phyloP scores from a whole-genome alignment of 306 rosid genomes.

The Astragalus glycyphyllos region DNA sequence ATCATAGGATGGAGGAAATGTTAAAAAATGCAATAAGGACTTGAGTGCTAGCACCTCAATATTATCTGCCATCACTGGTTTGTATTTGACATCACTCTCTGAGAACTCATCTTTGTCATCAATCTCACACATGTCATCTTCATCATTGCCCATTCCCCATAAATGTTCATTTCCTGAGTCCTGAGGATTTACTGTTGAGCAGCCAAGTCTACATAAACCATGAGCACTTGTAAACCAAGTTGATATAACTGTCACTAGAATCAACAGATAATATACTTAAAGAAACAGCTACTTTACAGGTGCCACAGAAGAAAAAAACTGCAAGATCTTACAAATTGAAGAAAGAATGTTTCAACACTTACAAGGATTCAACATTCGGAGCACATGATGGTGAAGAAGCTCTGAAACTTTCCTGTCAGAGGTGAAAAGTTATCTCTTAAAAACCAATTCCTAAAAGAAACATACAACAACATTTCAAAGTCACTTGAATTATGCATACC shows the following conservation, averaged over 20 bases:
- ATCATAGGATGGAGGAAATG: no score
- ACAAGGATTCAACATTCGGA: conserved; percentile 55
- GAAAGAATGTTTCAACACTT: conserved; percentile 41
- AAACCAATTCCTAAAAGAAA: conserved; percentile 32
- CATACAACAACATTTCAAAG: conserved; percentile 23
- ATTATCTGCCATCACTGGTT: conserved; percentile 54
- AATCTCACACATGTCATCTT: conserved; percentile 77
- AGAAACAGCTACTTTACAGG: conserved; percentile 15
- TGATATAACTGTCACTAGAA: conserved; percentile 51
- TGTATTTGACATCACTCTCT: conserved; percentile 50
- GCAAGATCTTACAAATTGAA: conserved; percentile 35
- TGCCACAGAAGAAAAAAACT: conserved; percentile 27
- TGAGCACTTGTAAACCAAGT: conserved; percentile 53
- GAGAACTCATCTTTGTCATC: conserved; percentile 68
- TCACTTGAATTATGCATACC: conserved; percentile 61
- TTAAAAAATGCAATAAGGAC: conserved; percentile 22
- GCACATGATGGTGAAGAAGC: conserved; percentile 53
- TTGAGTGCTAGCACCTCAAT: conserved; percentile 62
- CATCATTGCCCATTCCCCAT: conserved; percentile 71
- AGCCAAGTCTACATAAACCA: conserved; percentile 62
- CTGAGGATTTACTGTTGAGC: conserved; percentile 56
- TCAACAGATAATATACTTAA: conserved; percentile 29
- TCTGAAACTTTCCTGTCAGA: conserved; percentile 63
- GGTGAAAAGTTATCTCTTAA: conserved; percentile 26
- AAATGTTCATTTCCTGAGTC: conserved; percentile 50